Conservation (phyloP, 768 basidiomycete genomes). For the Fomitopsis pulvina region DNA sequence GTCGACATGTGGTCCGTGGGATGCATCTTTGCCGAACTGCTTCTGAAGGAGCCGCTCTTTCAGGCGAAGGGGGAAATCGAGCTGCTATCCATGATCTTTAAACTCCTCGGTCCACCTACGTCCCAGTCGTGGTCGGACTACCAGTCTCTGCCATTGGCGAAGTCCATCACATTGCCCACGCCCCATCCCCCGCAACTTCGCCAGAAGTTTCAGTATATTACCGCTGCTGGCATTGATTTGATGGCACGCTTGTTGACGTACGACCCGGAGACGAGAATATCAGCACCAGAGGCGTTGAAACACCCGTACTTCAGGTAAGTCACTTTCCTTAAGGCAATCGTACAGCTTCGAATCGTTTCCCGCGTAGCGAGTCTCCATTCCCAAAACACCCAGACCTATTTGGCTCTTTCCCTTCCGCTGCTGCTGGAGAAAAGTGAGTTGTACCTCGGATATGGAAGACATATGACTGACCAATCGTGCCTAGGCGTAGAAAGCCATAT, state of each 20-base stretch:
- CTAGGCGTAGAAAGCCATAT: conserved; percentile 69
- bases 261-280: conserved; percentile 81
- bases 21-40: conserved; percentile 95
- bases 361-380: conserved; percentile 76
- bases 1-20: conserved; percentile 99
- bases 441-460: neutral
- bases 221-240: conserved; percentile 78
- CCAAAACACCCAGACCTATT: conserved; percentile 97
- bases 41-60: conserved; percentile 94
- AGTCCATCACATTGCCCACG: conserved; percentile 68
- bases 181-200: conserved; percentile 73
- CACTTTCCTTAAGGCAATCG: neutral
- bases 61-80: conserved; percentile 96
- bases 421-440: conserved; percentile 89
- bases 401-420: conserved; percentile 90
- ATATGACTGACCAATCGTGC: neutral
- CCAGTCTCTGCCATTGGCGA: conserved; percentile 68
- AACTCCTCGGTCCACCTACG: conserved; percentile 90
- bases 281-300: conserved; percentile 82
- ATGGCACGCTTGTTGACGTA: conserved; percentile 79
- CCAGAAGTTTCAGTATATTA: conserved; percentile 81
- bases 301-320: conserved; percentile 90
- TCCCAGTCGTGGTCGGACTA: conserved; percentile 84
- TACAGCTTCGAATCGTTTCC: neutral
- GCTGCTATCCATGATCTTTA: conserved; percentile 90